phyloP scores from a whole-genome alignment of 2,329 filamentous ascomycete species.

The Thelonectria olida region DNA sequence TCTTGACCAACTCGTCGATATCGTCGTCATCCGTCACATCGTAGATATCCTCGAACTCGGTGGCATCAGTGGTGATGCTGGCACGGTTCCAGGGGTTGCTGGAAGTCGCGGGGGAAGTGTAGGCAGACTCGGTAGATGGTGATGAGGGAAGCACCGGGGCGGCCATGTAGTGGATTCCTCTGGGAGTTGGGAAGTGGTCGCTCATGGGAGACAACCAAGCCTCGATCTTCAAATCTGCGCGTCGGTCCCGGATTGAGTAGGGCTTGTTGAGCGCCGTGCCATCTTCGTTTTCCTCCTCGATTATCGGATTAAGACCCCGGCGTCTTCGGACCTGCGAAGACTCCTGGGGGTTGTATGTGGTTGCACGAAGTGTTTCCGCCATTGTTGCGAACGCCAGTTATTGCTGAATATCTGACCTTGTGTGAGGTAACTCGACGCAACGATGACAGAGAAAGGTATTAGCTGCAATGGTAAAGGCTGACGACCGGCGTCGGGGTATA shows the following conservation, averaged over 20 bases:
- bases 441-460: slow-evolving; percentile 28
- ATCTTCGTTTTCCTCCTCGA: slow-evolving; percentile 63
- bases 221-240: slow-evolving; percentile 58
- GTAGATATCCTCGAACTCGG: slow-evolving; percentile 87
- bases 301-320: slow-evolving; percentile 71
- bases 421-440: slow-evolving; percentile 18
- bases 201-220: slow-evolving; percentile 68
- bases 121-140: slow-evolving; percentile 64
- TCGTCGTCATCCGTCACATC: slow-evolving; percentile 85
- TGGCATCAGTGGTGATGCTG: slow-evolving; percentile 71
- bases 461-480: slow-evolving; percentile 35
- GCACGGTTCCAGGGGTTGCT: slow-evolving; percentile 71
- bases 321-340: slow-evolving; percentile 66
- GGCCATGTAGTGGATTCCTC: slow-evolving; percentile 71
- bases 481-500: slow-evolving; percentile 50
- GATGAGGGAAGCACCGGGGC: slow-evolving; percentile 71
- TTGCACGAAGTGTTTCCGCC: slow-evolving; percentile 50
- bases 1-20: slow-evolving; percentile 24
- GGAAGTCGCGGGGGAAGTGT: slow-evolving; percentile 62
- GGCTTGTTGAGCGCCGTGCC: slow-evolving; percentile 36
- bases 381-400: slow-evolving; percentile 56
- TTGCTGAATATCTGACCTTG: slow-evolving; percentile 42
- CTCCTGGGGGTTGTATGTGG: slow-evolving; percentile 55
- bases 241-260: slow-evolving; percentile 34
- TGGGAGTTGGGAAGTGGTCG: slow-evolving; percentile 77